A percentile compares a stretch with the other conserved stretches of the same genome.
Evolutionary conservation across 139 green algal species (phyloP).

Genomic region (Chlorella sp.): DNA sequence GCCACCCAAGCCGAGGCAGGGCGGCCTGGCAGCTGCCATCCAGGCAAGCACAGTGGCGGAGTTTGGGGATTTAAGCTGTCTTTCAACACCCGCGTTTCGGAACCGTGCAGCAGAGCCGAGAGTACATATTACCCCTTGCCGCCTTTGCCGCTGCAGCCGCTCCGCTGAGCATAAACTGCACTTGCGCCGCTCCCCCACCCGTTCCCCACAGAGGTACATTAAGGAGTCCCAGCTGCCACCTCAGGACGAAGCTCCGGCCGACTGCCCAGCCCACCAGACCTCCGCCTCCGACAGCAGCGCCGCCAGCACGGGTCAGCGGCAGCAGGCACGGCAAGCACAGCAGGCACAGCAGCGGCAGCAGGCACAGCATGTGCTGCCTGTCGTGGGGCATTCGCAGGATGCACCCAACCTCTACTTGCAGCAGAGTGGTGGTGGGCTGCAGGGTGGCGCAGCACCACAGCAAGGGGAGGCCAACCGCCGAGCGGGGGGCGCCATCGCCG

Average conservation of each 20-base stretch:
- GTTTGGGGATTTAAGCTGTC: too few species aligned
- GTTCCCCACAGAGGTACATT: too few species aligned
- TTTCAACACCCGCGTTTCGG: too few species aligned
- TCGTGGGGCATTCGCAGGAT: background rate
- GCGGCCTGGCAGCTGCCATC: constrained; percentile 12
- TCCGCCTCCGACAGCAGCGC: background rate
- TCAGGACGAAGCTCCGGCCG: too few species aligned
- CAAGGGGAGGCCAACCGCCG: background rate
- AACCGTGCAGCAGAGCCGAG: too few species aligned
- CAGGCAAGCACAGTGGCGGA: background rate
- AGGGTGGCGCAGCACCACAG: background rate
- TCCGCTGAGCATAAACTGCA: too few species aligned
- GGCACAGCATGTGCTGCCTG: constrained; percentile 2
- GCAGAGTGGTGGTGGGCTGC: background rate
- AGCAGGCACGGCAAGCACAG: background rate
- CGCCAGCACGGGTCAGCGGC: background rate
- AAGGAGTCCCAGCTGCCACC: too few species aligned
- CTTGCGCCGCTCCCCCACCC: too few species aligned
- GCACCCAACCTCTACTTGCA: constrained; percentile 3
- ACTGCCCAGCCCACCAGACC: too few species aligned
- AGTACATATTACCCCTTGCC: too few species aligned
- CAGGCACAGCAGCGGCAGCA: background rate
- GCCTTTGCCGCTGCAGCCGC: too few species aligned
- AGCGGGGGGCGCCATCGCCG: too few species aligned
- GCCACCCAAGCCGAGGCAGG: background rate